A percentile compares a stretch with the other conserved stretches of the same genome.
Conservation (phyloP, 1,139 yeast genomes). For the Geotrichum restrictum region DNA sequence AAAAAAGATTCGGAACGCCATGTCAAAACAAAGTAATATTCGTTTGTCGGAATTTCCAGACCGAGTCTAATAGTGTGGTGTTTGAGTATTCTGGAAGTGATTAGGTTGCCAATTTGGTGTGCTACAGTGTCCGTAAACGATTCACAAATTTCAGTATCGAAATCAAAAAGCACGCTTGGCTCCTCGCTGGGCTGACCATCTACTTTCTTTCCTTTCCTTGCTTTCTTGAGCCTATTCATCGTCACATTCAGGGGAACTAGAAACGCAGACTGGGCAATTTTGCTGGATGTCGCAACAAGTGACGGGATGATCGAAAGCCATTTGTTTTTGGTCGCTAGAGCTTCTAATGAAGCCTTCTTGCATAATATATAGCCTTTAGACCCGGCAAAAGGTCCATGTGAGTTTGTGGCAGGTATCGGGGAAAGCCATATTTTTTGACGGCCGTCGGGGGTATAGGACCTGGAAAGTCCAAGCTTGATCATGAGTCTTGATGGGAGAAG, state of each 20-base stretch:
- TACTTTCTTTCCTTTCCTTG: neutral
- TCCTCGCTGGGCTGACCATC: too few species aligned
- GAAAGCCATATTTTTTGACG: neutral
- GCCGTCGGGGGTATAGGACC: neutral
- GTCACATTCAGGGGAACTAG: slow-evolving; percentile 6
- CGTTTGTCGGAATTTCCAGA: slow-evolving; percentile 3
- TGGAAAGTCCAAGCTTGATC: slow-evolving; percentile 29
- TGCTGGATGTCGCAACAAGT: slow-evolving; percentile 4
- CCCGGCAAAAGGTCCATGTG: neutral
- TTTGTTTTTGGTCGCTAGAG: neutral
- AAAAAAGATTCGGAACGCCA: neutral
- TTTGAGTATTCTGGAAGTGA: neutral
- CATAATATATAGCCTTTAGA: slow-evolving; percentile 7
- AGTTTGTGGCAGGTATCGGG: neutral
- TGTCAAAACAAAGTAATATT: slow-evolving; percentile 10
- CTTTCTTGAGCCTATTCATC: neutral
- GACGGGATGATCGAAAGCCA: neutral
- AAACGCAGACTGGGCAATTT: neutral
- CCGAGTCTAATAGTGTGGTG: slow-evolving; percentile 14
- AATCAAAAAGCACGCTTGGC: neutral
- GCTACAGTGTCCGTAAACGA: neutral
- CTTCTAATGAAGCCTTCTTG: slow-evolving; percentile 2
- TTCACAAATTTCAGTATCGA: neutral
- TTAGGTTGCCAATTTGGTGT: neutral
- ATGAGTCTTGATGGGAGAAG: slow-evolving; percentile 32